Base-by-base conservation (phyloP, 768 basidiomycete species). In the Rickenella mellea region DNA sequence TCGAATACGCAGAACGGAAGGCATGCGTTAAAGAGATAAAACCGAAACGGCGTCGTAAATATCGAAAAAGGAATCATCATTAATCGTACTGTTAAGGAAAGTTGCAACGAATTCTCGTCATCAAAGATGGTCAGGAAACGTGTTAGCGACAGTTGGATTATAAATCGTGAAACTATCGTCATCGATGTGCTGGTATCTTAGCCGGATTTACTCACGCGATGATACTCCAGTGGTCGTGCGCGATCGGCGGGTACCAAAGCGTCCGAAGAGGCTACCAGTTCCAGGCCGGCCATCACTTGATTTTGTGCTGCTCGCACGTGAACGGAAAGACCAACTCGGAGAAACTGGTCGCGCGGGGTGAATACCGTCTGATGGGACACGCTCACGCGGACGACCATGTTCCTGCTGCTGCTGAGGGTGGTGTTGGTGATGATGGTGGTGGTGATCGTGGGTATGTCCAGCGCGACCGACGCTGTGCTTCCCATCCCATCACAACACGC, bases 401-500 rank as follows among this genome's bases (percentile, higher is more conserved):
- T 49, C n/a, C n/a, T n/a, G n/a, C n/a, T n/a, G 48, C 43, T 49
- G 60, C 17, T 27, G 36, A 25, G n/a, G 49, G 19, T 63, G 60
- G 42, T 68, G 62, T 41, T 74, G 66, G 47, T 71, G 65, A 42
- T 73, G 67, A 37, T 78, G 75, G 27, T 79, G 76, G 21, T 77
- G 78, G 35, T 79, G 80, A 41, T 77, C 74, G 38, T 75, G 70
- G 29, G 65, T 63, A 12, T 71, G 69, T 25, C 68, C 71, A 27
- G 69, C 65, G 45, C 71, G 74, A 0, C 87, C 86, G 14, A 92
- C 86, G 1, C 87, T 90, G 59, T 92, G 89, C 40, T 77, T 71
- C 15, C 87, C n/a, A n/a, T n/a, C n/a, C n/a, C 88, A 57, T 89
- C 86, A 52, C 87, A 91, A 57, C 88, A 91, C 1, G 85, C 91